Base-by-base conservation (phyloP, 495 filamentous ascomycete genomes). In the Astrothelium subdiscretum region DNA sequence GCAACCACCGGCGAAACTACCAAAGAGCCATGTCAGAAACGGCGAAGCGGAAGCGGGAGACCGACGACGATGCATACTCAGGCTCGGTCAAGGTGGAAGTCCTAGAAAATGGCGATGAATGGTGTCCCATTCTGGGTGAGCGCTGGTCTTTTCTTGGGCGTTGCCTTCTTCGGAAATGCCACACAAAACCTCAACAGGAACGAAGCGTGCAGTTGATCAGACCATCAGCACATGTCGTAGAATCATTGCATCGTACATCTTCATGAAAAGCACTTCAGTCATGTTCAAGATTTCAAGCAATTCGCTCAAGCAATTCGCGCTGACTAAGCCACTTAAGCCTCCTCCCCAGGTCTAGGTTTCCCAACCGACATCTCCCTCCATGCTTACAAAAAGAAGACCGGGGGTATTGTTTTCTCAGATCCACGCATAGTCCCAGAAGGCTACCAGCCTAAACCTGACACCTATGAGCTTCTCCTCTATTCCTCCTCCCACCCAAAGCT, bases 401-500 rank as follows among this genome's bases (percentile, higher is more conserved):
- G 58, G 61, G 48, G 48, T 29, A 54, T 20, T 29, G 24, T 54
- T 54, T 24, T 54, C 24, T 8, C 20, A 29, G 48, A 54, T 24
- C 71, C 35, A 72, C 71, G 48, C n/a, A 57, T 38, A n/a, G 29
- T 35, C 4, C 42, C 60, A n/a, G 12, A 43, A n/a, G 48, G 60
- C 20, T 32, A 52, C 26, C 57, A 52, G 44, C 32, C 60, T n/a
- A 13, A 32, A 80, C 69, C 66, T 11, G 38, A 71, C 64, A 72
- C 69, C 68, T 67, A 77, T 68, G 87, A 92, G 67, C 78, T 96
- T 58, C 78, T 97, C 51, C 85, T 96, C 60, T 83, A 88, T 63
- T 90, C 92, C 4, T 85, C 87, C 32, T 79, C 83, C 4, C 88
- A 96, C 67, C 78, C 79, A 44, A 86, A 83, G 62, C 73, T 98